These are phyloP conservation scores for Xylaria acuta DNA, from an alignment of 495 filamentous ascomycete genomes.

Conservation along the genomic window DNA sequence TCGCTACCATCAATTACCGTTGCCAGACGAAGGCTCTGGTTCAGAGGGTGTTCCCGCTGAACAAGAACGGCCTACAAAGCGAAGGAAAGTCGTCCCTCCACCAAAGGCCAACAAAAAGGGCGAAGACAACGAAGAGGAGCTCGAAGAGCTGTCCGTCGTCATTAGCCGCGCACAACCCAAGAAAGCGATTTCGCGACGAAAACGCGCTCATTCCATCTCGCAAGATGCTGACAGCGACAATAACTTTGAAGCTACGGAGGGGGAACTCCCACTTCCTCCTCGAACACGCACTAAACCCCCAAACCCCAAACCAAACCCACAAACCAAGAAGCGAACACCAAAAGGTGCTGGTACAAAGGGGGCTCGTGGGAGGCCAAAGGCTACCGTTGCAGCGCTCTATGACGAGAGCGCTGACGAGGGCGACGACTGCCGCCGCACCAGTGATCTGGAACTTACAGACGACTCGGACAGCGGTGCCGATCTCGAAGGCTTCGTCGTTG, in stretches of 20 bases:
- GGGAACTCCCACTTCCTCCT: slow-evolving; percentile 27
- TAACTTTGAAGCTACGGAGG: slow-evolving; percentile 30
- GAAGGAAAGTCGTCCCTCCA: slow-evolving; percentile 29
- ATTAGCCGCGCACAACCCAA: slow-evolving; percentile 23
- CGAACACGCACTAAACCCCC: slow-evolving; percentile 29
- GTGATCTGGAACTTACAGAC: slow-evolving; percentile 52
- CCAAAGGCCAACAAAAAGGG: slow-evolving; percentile 2
- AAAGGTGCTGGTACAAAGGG: slow-evolving; percentile 18
- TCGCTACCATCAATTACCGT: slow-evolving; percentile 37
- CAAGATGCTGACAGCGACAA: slow-evolving; percentile 25
- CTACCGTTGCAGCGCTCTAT: slow-evolving; percentile 28
- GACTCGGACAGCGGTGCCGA: slow-evolving; percentile 55
- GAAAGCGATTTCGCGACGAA: slow-evolving; percentile 15
- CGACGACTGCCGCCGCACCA: slow-evolving; percentile 56
- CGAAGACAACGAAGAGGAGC: slow-evolving; percentile 36
- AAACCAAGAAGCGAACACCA: slow-evolving; percentile 20
- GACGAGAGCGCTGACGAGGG: slow-evolving; percentile 52
- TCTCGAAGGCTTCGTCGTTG: slow-evolving; percentile 52
- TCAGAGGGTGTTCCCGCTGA: slow-evolving; percentile 27
- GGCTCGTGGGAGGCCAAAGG: slow-evolving; percentile 26
- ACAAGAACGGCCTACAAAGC: slow-evolving; percentile 30
- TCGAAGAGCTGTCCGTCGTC: slow-evolving; percentile 29
- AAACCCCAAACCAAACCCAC: slow-evolving; percentile 25
- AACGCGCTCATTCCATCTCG: slow-evolving; percentile 15
- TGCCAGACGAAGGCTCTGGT: slow-evolving; percentile 44